A percentile compares a stretch with the other conserved stretches of the same genome.
Evolutionary conservation across 1,284 basidiomycete genomes (phyloP).

Genomic region (Anthracocystis panici-leucophaei): DNA sequence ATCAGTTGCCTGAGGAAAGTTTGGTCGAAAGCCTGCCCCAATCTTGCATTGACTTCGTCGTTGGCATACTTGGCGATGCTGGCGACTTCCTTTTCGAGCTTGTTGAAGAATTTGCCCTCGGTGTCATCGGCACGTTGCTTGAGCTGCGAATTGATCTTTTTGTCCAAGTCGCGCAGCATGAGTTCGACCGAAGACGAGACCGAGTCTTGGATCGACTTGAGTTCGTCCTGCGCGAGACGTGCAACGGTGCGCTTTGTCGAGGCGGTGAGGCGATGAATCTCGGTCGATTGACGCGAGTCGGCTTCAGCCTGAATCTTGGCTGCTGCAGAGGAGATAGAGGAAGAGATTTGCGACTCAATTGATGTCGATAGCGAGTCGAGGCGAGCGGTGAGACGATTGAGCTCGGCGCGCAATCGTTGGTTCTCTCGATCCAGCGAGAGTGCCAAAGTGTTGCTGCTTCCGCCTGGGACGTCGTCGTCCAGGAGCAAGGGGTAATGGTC

Average conservation of each 20-base stretch:
- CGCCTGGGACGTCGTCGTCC: conserved; percentile 19
- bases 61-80: conserved; percentile 42
- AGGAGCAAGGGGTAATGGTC: background rate
- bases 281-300: conserved; percentile 28
- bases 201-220: conserved; percentile 36
- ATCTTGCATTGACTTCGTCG: conserved; percentile 35
- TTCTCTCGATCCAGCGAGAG: conserved; percentile 35
- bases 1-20: conserved; percentile 37
- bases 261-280: conserved; percentile 28
- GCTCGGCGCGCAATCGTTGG: conserved; percentile 28
- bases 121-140: conserved; percentile 48
- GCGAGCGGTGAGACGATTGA: conserved; percentile 23
- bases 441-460: conserved; percentile 2
- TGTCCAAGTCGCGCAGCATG: conserved; percentile 45
- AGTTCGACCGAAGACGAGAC: conserved; percentile 37
- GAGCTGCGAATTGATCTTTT: conserved; percentile 32
- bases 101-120: conserved; percentile 29
- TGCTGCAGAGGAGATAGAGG: conserved; percentile 21
- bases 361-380: conserved; percentile 31
- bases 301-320: conserved; percentile 34
- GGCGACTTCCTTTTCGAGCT: conserved; percentile 32
- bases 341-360: conserved; percentile 34
- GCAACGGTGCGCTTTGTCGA: conserved; percentile 37
- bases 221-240: conserved; percentile 43
- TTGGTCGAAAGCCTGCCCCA: conserved; percentile 43